Conservation (phyloP, 306 rosid species). For the Pyrus communis region DNA sequence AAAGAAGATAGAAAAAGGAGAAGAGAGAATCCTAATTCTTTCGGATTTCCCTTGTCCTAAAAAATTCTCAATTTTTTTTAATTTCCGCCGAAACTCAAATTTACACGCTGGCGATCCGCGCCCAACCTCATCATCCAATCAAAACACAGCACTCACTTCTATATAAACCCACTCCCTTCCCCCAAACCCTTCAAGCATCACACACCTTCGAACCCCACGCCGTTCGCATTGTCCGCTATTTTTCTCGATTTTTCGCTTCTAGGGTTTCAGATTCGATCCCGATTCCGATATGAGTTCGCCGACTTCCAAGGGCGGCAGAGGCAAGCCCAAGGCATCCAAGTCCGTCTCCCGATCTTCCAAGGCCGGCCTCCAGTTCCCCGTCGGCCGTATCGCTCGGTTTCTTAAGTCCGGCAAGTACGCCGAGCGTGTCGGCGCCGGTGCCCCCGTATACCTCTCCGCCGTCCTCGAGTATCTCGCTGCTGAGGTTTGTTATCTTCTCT, state of each 20-base stretch:
- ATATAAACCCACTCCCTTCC: neutral
- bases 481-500: slow-evolving; percentile 31
- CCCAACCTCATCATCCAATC: neutral
- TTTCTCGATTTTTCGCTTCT: neutral
- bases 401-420: slow-evolving; percentile 71
- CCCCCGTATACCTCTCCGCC: slow-evolving; percentile 79
- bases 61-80: neutral
- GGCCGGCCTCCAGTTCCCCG: slow-evolving; percentile 94
- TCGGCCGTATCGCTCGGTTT: slow-evolving; percentile 71
- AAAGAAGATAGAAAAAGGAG: too few species aligned
- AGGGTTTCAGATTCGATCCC: neutral
- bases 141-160: neutral
- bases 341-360: slow-evolving; percentile 56
- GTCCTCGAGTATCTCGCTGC: slow-evolving; percentile 88
- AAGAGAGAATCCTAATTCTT: too few species aligned
- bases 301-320: slow-evolving; percentile 45
- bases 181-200: neutral
- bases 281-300: neutral
- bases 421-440: slow-evolving; percentile 67
- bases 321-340: slow-evolving; percentile 45
- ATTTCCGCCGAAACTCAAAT: neutral
- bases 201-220: neutral
- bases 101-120: slow-evolving; percentile 15
- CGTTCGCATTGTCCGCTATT: neutral
- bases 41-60: neutral